Conservation (phyloP, 2,329 filamentous ascomycete species). For the Penicillium olsonii region DNA sequence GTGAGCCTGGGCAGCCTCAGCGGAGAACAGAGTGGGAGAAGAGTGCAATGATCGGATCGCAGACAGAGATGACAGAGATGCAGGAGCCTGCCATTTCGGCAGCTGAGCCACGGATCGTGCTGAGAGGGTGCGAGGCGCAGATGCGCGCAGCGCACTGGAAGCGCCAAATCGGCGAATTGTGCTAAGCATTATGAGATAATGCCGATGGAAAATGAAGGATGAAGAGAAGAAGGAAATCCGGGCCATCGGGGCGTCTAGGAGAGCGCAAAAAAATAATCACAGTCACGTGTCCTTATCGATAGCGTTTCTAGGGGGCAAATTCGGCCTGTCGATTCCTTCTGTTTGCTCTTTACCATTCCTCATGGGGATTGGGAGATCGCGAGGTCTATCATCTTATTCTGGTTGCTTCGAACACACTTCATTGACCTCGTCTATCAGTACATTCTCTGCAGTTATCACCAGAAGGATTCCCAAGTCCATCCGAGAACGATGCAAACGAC, state of each 20-base stretch:
- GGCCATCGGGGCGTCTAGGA: slow-evolving; percentile 15
- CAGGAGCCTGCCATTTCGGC: slow-evolving; percentile 29
- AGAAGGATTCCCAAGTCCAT: background rate
- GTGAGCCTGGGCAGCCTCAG: slow-evolving; percentile 27
- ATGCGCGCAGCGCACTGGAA: slow-evolving; percentile 38
- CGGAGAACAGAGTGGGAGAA: slow-evolving; percentile 28
- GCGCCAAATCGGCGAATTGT: slow-evolving; percentile 42
- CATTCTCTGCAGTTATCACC: background rate
- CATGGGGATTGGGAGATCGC: background rate
- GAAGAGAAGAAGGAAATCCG: slow-evolving; percentile 7
- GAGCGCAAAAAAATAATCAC: slow-evolving; percentile 26
- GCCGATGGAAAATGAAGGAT: slow-evolving; percentile 7
- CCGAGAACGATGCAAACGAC: background rate
- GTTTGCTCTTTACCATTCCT: background rate
- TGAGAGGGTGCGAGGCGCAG: slow-evolving; percentile 31
- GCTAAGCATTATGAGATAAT: slow-evolving; percentile 37
- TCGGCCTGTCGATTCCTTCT: background rate
- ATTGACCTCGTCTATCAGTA: background rate
- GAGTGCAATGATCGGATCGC: slow-evolving; percentile 33
- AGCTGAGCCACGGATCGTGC: slow-evolving; percentile 30
- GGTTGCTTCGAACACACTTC: background rate
- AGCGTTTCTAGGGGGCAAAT: slow-evolving; percentile 3
- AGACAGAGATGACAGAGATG: slow-evolving; percentile 16
- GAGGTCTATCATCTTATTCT: background rate
- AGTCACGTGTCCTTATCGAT: slow-evolving; percentile 27